A percentile compares a stretch with the other conserved stretches of the same genome.
These are phyloP conservation scores for Tephrocybe sp. DNA, from an alignment of 768 basidiomycete species.

Conservation along the genomic window DNA sequence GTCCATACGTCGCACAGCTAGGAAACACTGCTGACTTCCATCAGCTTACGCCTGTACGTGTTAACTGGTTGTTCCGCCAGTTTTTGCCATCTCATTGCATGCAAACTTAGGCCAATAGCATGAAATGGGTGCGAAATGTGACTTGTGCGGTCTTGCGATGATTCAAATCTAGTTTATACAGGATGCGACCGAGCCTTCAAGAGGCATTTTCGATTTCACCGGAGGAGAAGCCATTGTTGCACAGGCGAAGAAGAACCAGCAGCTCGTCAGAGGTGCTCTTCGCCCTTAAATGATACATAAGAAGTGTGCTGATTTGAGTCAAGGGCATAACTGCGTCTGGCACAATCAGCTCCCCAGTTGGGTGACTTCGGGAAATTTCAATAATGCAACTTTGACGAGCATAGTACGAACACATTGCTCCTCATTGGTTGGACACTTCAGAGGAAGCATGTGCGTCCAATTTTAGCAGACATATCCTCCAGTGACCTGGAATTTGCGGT, in stretches of 20 bases:
- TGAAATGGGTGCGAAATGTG: conserved; percentile 47
- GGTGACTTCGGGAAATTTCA: conserved; percentile 44
- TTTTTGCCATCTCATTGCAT: neutral
- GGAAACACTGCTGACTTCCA: conserved; percentile 37
- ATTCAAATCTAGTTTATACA: conserved; percentile 15
- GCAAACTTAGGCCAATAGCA: conserved; percentile 36
- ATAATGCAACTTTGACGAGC: conserved; percentile 37
- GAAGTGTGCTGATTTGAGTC: neutral
- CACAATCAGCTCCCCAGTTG: conserved; percentile 51
- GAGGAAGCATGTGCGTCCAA: conserved; percentile 43
- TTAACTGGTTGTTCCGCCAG: neutral
- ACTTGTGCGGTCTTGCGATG: conserved; percentile 1
- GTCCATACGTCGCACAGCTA: conserved; percentile 37
- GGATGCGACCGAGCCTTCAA: conserved; percentile 54
- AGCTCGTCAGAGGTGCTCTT: conserved; percentile 39
- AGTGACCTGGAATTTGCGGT: conserved; percentile 55
- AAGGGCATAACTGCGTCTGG: conserved; percentile 52
- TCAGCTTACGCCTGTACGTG: conserved; percentile 42
- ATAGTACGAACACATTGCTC: conserved; percentile 48
- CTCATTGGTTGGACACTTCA: conserved; percentile 51
- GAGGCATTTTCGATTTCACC: conserved; percentile 46
- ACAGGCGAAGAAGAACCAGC: conserved; percentile 43
- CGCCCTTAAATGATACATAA: neutral
- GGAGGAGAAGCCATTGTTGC: conserved; percentile 42
- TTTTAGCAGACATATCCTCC: conserved; percentile 52